These are phyloP conservation scores for Albizia julibrissin DNA, from an alignment of 306 rosid genomes.

Conservation along the genomic window DNA sequence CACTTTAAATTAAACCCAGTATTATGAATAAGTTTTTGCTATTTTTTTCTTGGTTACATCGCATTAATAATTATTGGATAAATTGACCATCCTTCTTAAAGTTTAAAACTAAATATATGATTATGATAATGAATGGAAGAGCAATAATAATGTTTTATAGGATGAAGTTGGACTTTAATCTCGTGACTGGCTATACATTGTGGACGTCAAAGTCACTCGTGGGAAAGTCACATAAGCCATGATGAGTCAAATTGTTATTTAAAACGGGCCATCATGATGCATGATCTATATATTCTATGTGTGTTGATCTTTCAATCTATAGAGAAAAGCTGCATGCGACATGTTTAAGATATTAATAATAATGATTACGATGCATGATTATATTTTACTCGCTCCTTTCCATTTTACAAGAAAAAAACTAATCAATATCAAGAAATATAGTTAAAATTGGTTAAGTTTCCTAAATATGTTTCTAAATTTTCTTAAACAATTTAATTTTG, in stretches of 20 bases:
- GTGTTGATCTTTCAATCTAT: background rate
- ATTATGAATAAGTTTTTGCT: too few species aligned
- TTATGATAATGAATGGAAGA: background rate
- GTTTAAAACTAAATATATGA: background rate
- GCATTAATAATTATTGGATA: background rate
- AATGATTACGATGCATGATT: conserved; percentile 8
- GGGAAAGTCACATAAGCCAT: background rate
- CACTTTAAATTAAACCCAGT: background rate
- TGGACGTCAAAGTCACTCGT: background rate
- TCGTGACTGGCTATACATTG: background rate
- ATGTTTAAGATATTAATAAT: conserved; percentile 25
- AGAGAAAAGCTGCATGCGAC: conserved; percentile 27
- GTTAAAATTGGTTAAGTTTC: too few species aligned
- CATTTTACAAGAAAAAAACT: background rate
- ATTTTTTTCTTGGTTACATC: background rate
- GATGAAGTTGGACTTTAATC: background rate
- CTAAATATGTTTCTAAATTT: too few species aligned
- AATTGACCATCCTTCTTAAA: background rate
- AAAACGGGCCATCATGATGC: conserved; percentile 4
- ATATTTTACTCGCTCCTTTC: background rate
- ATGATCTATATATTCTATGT: background rate
- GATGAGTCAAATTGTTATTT: conserved; percentile 7
- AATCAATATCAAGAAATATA: too few species aligned
- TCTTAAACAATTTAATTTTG: background rate
- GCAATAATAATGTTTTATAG: background rate